phyloP scores from a whole-genome alignment of 2,329 filamentous ascomycete genomes.

The Colletotrichum sp. region DNA sequence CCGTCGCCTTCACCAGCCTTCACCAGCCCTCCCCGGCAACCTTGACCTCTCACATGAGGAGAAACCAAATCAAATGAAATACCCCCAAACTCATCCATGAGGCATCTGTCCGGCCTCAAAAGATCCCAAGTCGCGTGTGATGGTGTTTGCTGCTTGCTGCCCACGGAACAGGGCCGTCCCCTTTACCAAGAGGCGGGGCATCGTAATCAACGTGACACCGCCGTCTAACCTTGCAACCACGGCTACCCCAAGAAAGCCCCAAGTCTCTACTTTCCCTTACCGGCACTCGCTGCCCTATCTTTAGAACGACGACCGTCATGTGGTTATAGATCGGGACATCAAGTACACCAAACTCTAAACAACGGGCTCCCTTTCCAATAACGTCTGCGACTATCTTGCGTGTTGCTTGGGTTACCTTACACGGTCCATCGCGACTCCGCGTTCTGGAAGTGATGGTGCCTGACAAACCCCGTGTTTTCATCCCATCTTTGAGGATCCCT shows the following conservation, averaged over 20 bases:
- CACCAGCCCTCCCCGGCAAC: neutral
- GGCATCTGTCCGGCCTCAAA: neutral
- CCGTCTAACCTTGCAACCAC: neutral
- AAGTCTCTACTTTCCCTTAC: neutral
- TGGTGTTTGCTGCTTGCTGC: neutral
- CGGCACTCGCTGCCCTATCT: neutral
- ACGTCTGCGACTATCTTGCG: neutral
- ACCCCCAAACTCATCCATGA: neutral
- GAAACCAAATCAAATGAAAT: neutral
- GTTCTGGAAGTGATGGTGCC: neutral
- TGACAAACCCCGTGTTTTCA: neutral
- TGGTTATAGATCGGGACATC: neutral
- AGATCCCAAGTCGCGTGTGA: neutral
- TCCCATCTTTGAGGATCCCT: neutral
- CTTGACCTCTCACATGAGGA: neutral
- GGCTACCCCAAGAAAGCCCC: neutral
- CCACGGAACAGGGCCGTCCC: constrained; percentile 8
- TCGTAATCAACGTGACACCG: constrained; percentile 8
- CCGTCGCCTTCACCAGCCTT: neutral
- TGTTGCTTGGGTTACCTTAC: constrained; percentile 7
- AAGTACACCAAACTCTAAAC: neutral
- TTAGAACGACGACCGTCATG: constrained; percentile 3
- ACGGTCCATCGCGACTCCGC: neutral
- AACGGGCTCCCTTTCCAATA: neutral
- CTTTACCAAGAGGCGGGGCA: constrained; percentile 2